Evolutionary conservation across 495 filamentous ascomycete species (phyloP).

Genomic region (Xylaria castorea): DNA sequence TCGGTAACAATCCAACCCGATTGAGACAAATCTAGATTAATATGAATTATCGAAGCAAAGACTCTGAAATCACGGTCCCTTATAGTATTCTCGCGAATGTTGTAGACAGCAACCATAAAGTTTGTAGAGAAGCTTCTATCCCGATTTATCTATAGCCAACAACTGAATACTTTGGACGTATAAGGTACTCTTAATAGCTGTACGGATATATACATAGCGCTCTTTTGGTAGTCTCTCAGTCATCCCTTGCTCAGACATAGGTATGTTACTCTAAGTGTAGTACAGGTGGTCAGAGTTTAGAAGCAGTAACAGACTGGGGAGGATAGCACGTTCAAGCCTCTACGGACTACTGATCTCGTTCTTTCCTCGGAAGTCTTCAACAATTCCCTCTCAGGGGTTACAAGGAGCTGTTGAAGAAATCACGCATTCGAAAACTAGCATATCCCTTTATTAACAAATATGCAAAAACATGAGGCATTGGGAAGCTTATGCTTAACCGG

Average conservation of each 20-base stretch:
- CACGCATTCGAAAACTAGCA: background rate
- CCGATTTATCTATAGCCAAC: background rate
- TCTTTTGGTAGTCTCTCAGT: background rate
- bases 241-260: background rate
- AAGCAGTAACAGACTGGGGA: background rate
- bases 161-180: background rate
- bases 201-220: background rate
- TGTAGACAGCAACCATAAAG: background rate
- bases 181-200: background rate
- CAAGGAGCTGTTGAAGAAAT: background rate
- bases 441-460: conserved; percentile 2
- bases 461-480: background rate
- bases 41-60: background rate
- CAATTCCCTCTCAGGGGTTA: background rate
- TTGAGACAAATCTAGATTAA: background rate
- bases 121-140: background rate
- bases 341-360: background rate
- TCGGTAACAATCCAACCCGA: background rate
- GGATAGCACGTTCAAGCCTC: background rate
- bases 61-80: background rate
- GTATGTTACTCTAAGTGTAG: background rate
- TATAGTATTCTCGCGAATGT: background rate
- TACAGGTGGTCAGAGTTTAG: background rate
- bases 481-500: background rate
- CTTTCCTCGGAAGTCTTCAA: background rate